These are phyloP conservation scores for Termitomyces sp. DNA, from an alignment of 768 basidiomycete genomes.

Conservation along the genomic window DNA sequence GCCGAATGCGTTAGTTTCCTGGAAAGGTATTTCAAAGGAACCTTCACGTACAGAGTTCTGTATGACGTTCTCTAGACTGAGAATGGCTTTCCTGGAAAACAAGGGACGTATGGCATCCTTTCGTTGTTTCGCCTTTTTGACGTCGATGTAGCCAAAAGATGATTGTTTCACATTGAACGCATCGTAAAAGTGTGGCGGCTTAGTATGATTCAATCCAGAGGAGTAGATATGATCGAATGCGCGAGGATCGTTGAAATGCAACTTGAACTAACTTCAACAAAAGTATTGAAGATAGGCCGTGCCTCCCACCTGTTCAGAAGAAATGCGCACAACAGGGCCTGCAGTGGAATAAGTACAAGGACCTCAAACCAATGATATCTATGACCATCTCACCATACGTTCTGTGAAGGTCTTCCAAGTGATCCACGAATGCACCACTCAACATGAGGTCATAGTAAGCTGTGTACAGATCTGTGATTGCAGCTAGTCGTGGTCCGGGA, in stretches of 20 bases:
- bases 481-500: constrained; percentile 9
- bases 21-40: not conserved
- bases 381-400: constrained; percentile 4
- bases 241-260: constrained; percentile 5
- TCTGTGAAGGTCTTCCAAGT: constrained; percentile 5
- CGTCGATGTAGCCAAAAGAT: constrained; percentile 2
- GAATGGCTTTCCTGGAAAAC: constrained; percentile 8
- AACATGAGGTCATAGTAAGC: constrained; percentile 3
- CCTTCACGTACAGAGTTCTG: constrained; percentile 1
- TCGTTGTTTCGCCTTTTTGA: constrained; percentile 2
- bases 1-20: too few relatives aligned
- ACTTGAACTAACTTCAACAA: not conserved
- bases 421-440: constrained; percentile 1
- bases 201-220: not conserved
- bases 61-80: constrained; percentile 4
- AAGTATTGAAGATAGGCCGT: not conserved
- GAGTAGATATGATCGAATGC: constrained; percentile 3
- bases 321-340: constrained; percentile 1
- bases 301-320: not conserved
- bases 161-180: constrained; percentile 3
- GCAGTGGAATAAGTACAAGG: not conserved
- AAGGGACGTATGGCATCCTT: constrained; percentile 7
- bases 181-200: constrained; percentile 1
- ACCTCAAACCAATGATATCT: not conserved
- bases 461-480: not conserved